phyloP scores from a whole-genome alignment of 495 filamentous ascomycete species.

The Halenospora varia region DNA sequence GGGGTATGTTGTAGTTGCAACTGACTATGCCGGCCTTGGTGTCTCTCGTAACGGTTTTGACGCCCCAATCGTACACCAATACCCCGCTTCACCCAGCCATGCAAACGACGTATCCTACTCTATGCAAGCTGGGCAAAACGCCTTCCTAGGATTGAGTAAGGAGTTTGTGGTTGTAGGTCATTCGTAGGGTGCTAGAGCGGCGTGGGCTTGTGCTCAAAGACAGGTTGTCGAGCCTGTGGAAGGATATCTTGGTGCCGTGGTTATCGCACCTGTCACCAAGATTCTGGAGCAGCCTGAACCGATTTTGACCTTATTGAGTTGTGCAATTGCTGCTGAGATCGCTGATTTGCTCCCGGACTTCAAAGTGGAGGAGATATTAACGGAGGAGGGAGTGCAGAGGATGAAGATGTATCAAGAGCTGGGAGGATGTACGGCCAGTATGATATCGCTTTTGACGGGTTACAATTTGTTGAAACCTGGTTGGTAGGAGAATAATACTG shows the following conservation, averaged over 20 bases:
- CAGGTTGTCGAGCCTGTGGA: constrained; percentile 24
- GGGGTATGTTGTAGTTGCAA: constrained; percentile 51
- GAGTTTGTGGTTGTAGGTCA: constrained; percentile 44
- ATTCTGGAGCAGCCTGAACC: constrained; percentile 23
- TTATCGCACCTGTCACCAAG: constrained; percentile 33
- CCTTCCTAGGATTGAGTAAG: constrained; percentile 31
- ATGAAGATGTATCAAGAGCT: background rate
- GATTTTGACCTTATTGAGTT: constrained; percentile 10
- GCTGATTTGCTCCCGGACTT: constrained; percentile 14
- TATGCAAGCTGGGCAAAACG: constrained; percentile 38
- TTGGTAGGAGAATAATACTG: constrained; percentile 21
- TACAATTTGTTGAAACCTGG: constrained; percentile 23
- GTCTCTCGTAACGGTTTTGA: constrained; percentile 30
- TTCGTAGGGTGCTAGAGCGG: constrained; percentile 43
- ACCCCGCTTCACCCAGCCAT: constrained; percentile 28
- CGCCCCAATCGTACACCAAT: constrained; percentile 39
- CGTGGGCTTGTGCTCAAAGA: constrained; percentile 41
- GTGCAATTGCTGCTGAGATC: background rate
- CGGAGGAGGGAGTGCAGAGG: constrained; percentile 1
- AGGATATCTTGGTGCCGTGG: constrained; percentile 41
- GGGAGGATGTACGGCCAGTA: constrained; percentile 3
- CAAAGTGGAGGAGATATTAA: constrained; percentile 5
- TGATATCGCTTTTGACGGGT: constrained; percentile 1
- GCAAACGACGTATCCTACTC: constrained; percentile 43
- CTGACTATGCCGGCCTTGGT: constrained; percentile 54